phyloP scores from a whole-genome alignment of 2,329 filamentous ascomycete species.

The Trichothecium roseum region DNA sequence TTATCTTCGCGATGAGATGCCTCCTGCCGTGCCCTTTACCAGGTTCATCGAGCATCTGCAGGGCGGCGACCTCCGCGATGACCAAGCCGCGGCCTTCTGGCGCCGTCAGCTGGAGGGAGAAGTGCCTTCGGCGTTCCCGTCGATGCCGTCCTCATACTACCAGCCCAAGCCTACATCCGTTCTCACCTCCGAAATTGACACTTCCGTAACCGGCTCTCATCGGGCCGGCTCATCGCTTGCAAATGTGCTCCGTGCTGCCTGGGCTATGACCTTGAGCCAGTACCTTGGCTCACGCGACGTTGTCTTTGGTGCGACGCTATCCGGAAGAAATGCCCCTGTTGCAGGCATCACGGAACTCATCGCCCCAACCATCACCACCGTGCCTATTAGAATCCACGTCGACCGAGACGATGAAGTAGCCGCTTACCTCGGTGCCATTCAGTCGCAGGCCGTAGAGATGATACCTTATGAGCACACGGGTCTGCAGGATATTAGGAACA shows the following conservation, averaged over 20 bases:
- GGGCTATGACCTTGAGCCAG: not conserved
- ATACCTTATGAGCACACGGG: slow-evolving; percentile 14
- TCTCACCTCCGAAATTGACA: slow-evolving; percentile 3
- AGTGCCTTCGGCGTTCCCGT: slow-evolving; percentile 4
- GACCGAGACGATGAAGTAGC: not conserved
- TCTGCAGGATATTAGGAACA: slow-evolving; percentile 8
- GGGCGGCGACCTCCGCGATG: not conserved
- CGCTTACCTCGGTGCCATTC: slow-evolving; percentile 5
- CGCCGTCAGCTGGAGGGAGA: slow-evolving; percentile 3
- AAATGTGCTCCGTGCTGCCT: slow-evolving; percentile 2
- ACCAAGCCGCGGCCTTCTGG: slow-evolving; percentile 3
- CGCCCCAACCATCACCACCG: slow-evolving; percentile 6
- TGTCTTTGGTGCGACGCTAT: slow-evolving; percentile 5
- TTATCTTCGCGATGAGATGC: slow-evolving; percentile 1
- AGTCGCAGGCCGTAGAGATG: slow-evolving; percentile 12
- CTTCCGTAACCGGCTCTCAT: slow-evolving; percentile 1
- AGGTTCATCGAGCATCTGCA: slow-evolving; percentile 3
- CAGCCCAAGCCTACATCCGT: slow-evolving; percentile 3
- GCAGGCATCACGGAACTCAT: slow-evolving; percentile 3
- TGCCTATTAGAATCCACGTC: slow-evolving; percentile 3
- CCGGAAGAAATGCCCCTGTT: slow-evolving; percentile 4
- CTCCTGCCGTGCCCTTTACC: slow-evolving; percentile 3
- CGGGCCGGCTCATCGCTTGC: slow-evolving; percentile 2
- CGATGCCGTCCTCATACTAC: slow-evolving; percentile 3
- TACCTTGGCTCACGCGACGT: slow-evolving; percentile 2